Evolutionary conservation across 148 eudicot genomes (phyloP).

Genomic region (Rhododendron vialii): DNA sequence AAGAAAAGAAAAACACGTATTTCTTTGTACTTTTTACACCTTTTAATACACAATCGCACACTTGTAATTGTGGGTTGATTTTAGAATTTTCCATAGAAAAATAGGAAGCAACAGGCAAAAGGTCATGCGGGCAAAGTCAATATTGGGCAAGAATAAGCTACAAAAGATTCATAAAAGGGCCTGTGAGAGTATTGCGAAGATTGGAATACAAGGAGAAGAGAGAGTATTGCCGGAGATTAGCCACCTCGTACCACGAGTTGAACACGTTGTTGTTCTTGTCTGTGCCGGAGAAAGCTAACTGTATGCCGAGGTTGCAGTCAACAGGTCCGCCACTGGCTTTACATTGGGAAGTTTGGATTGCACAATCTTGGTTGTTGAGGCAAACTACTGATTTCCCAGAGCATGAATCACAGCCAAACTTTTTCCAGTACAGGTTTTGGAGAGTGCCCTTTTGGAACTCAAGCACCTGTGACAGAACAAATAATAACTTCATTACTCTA

Average conservation of each 20-base stretch:
- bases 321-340: conserved; percentile 41
- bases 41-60: too few species aligned
- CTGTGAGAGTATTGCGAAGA: conserved; percentile 38
- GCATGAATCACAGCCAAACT: conserved; percentile 63
- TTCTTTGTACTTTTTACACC: too few species aligned
- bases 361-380: conserved; percentile 57
- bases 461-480: conserved; percentile 18
- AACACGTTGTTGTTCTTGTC: conserved; percentile 59
- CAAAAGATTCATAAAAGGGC: conserved; percentile 21
- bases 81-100: too few species aligned
- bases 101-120: neutral
- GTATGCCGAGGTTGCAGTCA: conserved; percentile 59
- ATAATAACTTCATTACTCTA: neutral
- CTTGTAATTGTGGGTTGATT: too few species aligned
- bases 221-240: conserved; percentile 62
- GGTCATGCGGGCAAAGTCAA: neutral
- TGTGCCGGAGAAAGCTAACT: conserved; percentile 78
- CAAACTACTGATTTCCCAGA: conserved; percentile 32
- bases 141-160: neutral
- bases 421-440: conserved; percentile 65
- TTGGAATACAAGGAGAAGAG: conserved; percentile 41
- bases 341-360: conserved; percentile 51
- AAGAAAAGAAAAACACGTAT: too few species aligned
- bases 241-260: conserved; percentile 78
- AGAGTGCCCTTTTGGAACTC: conserved; percentile 74